Conservation (phyloP, 2,329 filamentous ascomycete genomes). For the Cadophora luteo-olivacea region DNA sequence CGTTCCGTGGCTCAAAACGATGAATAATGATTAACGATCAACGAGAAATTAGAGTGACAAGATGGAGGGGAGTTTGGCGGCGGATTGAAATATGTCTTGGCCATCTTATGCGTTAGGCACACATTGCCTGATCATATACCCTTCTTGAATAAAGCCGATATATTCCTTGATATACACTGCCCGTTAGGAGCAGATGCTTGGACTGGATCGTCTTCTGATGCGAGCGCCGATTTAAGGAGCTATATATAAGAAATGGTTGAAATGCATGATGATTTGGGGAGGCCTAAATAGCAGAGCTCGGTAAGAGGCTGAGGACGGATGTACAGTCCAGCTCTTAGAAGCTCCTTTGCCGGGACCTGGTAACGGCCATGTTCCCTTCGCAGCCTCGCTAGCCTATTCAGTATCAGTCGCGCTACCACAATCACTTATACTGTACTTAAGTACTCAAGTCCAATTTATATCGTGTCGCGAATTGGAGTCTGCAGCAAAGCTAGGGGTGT, state of each 20-base stretch:
- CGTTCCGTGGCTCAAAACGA: slow-evolving; percentile 40
- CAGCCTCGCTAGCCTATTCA: no score
- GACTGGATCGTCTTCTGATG: background rate
- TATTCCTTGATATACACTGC: background rate
- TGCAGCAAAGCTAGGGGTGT: no score
- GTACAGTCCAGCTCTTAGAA: no score
- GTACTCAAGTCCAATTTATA: no score
- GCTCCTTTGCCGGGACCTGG: no score
- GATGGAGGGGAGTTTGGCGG: background rate
- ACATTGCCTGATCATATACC: slow-evolving; percentile 28
- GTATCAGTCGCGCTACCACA: no score
- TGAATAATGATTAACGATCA: slow-evolving; percentile 29
- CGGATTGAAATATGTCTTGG: slow-evolving; percentile 17
- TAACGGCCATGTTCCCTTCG: no score
- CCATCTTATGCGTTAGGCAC: slow-evolving; percentile 26
- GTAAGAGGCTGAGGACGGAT: no score
- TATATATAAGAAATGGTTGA: background rate
- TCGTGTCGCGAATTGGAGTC: no score
- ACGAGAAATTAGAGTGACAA: background rate
- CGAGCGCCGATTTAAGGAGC: no score
- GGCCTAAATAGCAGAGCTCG: background rate
- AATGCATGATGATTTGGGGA: background rate
- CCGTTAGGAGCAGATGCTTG: background rate
- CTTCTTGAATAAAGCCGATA: slow-evolving; percentile 22
- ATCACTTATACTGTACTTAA: no score